These are phyloP conservation scores for Xylariaceae sp. DNA, from an alignment of 2,329 filamentous ascomycete species.

Conservation along the genomic window DNA sequence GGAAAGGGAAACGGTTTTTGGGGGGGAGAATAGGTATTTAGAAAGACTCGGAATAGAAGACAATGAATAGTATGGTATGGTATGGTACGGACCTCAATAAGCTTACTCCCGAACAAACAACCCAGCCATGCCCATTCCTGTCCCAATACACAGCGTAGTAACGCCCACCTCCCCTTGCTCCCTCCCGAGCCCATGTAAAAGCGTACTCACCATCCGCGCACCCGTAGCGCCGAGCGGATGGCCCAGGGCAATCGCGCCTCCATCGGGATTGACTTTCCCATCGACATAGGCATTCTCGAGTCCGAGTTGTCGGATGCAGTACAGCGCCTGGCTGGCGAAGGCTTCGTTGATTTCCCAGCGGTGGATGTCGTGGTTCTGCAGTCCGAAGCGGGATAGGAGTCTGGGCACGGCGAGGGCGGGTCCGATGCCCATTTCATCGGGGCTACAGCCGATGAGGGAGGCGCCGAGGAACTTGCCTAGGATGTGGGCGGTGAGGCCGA, in stretches of 20 bases:
- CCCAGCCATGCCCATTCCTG: constrained; percentile 71
- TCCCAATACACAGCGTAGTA: constrained; percentile 84
- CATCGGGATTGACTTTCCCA: constrained; percentile 80
- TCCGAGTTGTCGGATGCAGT: constrained; percentile 67
- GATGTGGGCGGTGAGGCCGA: constrained; percentile 64
- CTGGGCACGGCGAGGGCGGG: constrained; percentile 82
- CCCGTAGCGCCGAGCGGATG: constrained; percentile 89
- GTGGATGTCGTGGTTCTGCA: constrained; percentile 64
- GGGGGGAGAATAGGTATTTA: no score
- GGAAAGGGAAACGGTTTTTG: no score
- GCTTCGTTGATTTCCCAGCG: constrained; percentile 94
- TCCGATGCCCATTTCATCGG: constrained; percentile 92
- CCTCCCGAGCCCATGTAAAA: constrained; percentile 61
- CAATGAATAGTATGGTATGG: no score
- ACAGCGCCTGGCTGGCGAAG: constrained; percentile 59
- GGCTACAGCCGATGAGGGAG: constrained; percentile 68
- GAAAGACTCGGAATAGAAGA: no score
- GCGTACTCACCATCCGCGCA: constrained; percentile 69
- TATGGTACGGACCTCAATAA: no score
- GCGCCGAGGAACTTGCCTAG: constrained; percentile 79
- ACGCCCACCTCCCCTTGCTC: constrained; percentile 72
- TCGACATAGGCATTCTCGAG: constrained; percentile 57
- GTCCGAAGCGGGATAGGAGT: constrained; percentile 62
- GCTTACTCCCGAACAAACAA: constrained; percentile 58
- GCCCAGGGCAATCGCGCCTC: constrained; percentile 88